Conservation (phyloP, 1,284 basidiomycete species). For the Trichosporon sp. region DNA sequence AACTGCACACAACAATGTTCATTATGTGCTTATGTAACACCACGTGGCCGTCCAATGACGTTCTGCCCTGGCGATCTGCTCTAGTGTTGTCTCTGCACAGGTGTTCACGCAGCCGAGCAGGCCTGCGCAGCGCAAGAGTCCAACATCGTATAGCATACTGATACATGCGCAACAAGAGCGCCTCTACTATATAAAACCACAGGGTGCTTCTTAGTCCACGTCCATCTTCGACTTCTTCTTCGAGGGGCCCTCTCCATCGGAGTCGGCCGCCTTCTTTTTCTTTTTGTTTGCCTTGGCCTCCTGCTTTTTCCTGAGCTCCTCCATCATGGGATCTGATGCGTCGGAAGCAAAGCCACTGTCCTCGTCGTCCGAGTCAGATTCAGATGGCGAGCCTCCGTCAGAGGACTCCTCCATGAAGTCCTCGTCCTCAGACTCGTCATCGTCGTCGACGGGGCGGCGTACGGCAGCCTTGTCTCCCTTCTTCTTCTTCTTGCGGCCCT, state of each 20-base stretch:
- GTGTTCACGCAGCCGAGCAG: not conserved
- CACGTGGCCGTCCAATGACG: constrained; percentile 1
- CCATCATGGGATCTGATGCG: constrained; percentile 64
- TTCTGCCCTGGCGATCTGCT: not conserved
- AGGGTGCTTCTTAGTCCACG: constrained; percentile 25
- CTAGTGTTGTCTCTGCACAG: no score
- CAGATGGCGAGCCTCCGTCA: constrained; percentile 80
- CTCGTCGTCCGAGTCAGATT: constrained; percentile 69
- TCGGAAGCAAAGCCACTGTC: constrained; percentile 58
- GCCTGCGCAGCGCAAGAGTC: not conserved
- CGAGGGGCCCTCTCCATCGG: constrained; percentile 40
- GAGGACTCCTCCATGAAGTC: constrained; percentile 85
- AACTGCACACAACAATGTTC: constrained; percentile 11
- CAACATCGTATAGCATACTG: constrained; percentile 4
- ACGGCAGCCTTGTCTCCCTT: constrained; percentile 59
- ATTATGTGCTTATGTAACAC: not conserved
- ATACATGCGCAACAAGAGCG: constrained; percentile 12
- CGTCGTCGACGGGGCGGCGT: constrained; percentile 62
- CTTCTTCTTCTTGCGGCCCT: constrained; percentile 42
- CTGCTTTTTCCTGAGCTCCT: constrained; percentile 62
- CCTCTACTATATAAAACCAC: constrained; percentile 19
- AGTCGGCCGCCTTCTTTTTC: constrained; percentile 44
- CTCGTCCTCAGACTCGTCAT: constrained; percentile 80
- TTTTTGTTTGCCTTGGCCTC: constrained; percentile 63
- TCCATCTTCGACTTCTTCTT: constrained; percentile 49